phyloP scores from a whole-genome alignment of 805 yeast species.

The Saccharomyces kudriavzevii region DNA sequence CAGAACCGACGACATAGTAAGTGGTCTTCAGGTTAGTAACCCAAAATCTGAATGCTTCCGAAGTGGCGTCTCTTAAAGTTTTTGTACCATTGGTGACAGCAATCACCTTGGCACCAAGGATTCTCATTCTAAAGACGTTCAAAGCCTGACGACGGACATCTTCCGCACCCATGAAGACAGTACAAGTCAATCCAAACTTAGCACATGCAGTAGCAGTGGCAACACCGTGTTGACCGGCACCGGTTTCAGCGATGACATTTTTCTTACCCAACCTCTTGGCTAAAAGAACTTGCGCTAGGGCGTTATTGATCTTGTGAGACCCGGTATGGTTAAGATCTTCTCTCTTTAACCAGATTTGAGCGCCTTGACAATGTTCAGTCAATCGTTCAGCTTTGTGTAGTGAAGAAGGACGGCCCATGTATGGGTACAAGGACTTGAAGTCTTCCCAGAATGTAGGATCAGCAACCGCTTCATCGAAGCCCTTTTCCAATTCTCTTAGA shows the following conservation, averaged over 20 bases:
- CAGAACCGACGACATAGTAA: conserved; percentile 95
- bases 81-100: conserved; percentile 92
- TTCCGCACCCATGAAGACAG: conserved; percentile 98
- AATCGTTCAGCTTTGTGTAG: conserved; percentile 87
- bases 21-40: conserved; percentile 79
- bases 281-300: conserved; percentile 70
- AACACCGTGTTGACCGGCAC: conserved; percentile 92
- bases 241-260: conserved; percentile 79
- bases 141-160: conserved; percentile 97
- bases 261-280: conserved; percentile 74
- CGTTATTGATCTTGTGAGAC: conserved; percentile 80
- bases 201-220: conserved; percentile 92
- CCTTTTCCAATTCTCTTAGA: conserved; percentile 78
- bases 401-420: conserved; percentile 94
- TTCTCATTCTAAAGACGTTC: conserved; percentile 94
- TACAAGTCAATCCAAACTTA: conserved; percentile 86
- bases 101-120: conserved; percentile 90
- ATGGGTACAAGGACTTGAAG: conserved; percentile 71
- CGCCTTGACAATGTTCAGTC: conserved; percentile 87
- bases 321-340: conserved; percentile 92
- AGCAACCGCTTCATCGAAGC: conserved; percentile 78
- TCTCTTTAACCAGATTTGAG: conserved; percentile 94
- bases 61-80: conserved; percentile 94
- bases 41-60: conserved; percentile 96
- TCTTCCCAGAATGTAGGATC: conserved; percentile 94